Base-by-base conservation (phyloP, 176 grass and related monocot species). In the Cenchrus purpureus region DNA sequence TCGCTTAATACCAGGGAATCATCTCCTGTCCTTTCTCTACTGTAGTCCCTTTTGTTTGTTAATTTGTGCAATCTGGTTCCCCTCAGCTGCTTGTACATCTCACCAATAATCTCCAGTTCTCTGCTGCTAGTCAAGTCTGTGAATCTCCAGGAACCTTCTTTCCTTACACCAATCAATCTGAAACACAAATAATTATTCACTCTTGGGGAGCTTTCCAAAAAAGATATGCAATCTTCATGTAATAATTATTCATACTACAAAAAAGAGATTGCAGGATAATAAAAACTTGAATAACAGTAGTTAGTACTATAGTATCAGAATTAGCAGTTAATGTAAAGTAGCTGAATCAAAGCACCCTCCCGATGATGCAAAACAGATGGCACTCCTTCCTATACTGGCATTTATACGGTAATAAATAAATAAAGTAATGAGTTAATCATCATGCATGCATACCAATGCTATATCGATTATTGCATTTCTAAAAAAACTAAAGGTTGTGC, bases 1-100 rank as follows among this genome's bases (percentile, higher is more conserved):
- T 87, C 87, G 86, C 87, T 89, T 91, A 77, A 79, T 86, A 86
- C 73, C 77, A 88, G 79, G 66, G 75, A 83, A 93, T 84, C 84
- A 76, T 67, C 57, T 45, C 84, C 84, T 88, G 84, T 87, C 82
- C 85, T 92, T 83, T 92, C 52, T 86, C 78, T 65, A 76, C 67
- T 92, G 79, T 81, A 88, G 59, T 73, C 79, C 46, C 84, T 86
- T 82, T 46, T 86, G 85, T 85, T 88, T 88, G 78, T 75, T 90
- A 69, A 60, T 79, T 78, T 89, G 66, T 57, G 73, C 74, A 65
- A 68, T 77, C 85, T 32, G 73, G 85, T 82, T 85, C 84, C 78
- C 87, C 87, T 90, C 77, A 80, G 20, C 68, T 64, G 32, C 62
- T 78, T 78, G 62, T 56, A 48, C 48, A 83, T 68, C 67, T 84